These are phyloP conservation scores for Chionographis japonica DNA, from an alignment of 106 monocot species.

Conservation along the genomic window DNA sequence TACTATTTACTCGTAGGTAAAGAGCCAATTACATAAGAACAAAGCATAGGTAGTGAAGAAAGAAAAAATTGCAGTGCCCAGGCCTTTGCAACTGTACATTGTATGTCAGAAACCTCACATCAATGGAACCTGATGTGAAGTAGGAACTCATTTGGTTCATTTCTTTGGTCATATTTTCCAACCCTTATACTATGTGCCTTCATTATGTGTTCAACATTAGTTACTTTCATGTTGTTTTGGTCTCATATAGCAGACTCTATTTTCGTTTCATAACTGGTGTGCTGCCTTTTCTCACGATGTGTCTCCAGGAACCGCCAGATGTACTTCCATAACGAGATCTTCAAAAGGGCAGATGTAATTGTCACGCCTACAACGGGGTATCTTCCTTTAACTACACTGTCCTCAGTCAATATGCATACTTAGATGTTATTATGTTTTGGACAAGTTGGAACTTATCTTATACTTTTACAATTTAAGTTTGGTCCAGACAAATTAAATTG, in stretches of 20 bases:
- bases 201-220: no score
- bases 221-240: neutral
- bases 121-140: no score
- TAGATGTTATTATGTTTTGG: neutral
- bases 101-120: no score
- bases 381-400: neutral
- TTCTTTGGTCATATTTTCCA: no score
- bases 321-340: slow-evolving; percentile 74
- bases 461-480: no score
- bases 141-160: no score
- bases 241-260: neutral
- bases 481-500: neutral
- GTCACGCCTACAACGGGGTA: slow-evolving; percentile 96
- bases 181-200: no score
- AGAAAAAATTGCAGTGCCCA: no score
- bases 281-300: neutral
- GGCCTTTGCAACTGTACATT: no score
- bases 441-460: neutral
- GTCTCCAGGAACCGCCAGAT: slow-evolving; percentile 71
- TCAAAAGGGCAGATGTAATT: slow-evolving; percentile 72
- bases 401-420: neutral
- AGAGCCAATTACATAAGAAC: no score
- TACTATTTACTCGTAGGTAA: no score
- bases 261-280: neutral
- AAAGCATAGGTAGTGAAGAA: no score